Base-by-base conservation (phyloP, 2,329 filamentous ascomycete genomes). In the Cytospora piceae region DNA sequence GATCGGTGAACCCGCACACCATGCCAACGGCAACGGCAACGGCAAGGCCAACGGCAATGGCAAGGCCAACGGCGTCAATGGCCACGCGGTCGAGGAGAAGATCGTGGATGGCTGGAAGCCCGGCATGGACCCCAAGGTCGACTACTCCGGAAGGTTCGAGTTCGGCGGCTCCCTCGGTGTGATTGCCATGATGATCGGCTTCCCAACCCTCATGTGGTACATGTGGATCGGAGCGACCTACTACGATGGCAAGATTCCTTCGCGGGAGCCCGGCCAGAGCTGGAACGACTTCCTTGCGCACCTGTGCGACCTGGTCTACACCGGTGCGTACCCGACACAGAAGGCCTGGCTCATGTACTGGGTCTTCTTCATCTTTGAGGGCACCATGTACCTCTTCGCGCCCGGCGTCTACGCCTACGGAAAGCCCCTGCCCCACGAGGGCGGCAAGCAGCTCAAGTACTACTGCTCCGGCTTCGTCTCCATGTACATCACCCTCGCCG, bases 181-280 rank as follows among this genome's bases (percentile, higher is more conserved):
- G 52, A 79, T 85, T 20, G 82, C 86, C 71, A 93, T 97, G 87
- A 98, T 98, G 93, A 84, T 93, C 69, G 87, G 90, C 55, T 99
- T 98, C 79, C 95, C 95, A n/a, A 69, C 89, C 46, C 85, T 99
- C 72, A 98, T 98, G 94, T 97, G 92, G 85, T 98, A 97, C 81
- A 97, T 99, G 94, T 98, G 94, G 94, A 89, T 96, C 77, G 95
- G 95, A 59, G 91, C 94, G 39, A 94, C 90, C 58, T 97, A 94
- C 80, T 99, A 97, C 80, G 82, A 93, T 75, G 94, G 94, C 71
- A 88, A 91, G 69, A 83, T 96, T 60, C 95, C 95, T 20, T 79
- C 81, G 53, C 91, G 87, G 1, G 79, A 80, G 2, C 76, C 85
- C 53, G 90, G 85, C 52, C 85, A 96, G 81, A 88, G 83, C 71